Base-by-base conservation (phyloP, 805 yeast species). In the Jamesozyma gamospora region DNA sequence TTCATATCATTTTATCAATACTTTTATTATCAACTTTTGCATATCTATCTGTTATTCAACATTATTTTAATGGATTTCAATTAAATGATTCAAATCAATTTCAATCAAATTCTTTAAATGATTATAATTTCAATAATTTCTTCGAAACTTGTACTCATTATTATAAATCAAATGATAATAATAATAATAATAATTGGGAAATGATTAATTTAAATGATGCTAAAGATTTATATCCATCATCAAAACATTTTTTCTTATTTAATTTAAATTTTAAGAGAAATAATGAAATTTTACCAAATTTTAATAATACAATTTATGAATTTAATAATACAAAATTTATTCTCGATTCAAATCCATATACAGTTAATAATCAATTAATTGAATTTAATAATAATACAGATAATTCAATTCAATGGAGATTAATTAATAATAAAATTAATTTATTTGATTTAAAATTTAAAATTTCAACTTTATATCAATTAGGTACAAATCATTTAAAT, bases 1-100 rank as follows among this genome's bases (percentile, higher is more conserved):
- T 90, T 49, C 97, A 88, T 62, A 73, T 86, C 40, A 77, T 88
- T 39, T 75, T 86, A 35, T 53, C 75, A 41, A 73, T 86, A 5
- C 71, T 90, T 12, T 63, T 87, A 36, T 58, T 85, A 31, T 92
- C 94, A 2, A 80, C 95, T 3, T 64, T 83, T 39, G 81, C 90
- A 8, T 90, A 88, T 58, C 69, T 88, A 42, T 72, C 88, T 3
- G 72, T 80, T 3, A 75, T 82, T 28, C 85, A 80, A 48, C 77
- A 79, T 44, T 81, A 79, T 56, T 65, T 73, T 38, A 71, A 45
- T 39, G 55, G 56, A 37, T 76, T 42, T 70, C 55, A 44, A 43
- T 44, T 46, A 62, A 57, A 50, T 60, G 44, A 47, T 2, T 18
- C 25, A 6, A 12, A 8, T 4, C 10, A 10, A n/a, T 15, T n/a